These are phyloP conservation scores for Kodamaea anthophila DNA, from an alignment of 1,139 yeast genomes.

Conservation along the genomic window DNA sequence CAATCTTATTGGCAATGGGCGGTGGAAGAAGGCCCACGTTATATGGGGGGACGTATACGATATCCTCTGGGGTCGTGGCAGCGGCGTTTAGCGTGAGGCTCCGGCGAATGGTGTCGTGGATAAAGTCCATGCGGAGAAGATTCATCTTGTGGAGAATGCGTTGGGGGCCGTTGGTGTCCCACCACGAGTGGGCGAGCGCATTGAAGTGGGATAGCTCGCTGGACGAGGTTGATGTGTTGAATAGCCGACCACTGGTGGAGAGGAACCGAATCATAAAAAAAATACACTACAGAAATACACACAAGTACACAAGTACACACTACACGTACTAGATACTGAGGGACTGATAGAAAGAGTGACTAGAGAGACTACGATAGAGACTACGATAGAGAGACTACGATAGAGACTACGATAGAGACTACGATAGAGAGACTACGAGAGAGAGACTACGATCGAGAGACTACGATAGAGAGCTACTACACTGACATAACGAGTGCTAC, in stretches of 20 bases:
- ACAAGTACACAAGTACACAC: neutral
- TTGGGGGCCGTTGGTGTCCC: slow-evolving; percentile 94
- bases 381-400: too few species aligned
- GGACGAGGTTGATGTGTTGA: slow-evolving; percentile 28
- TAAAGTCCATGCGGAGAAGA: slow-evolving; percentile 79
- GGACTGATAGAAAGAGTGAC: too few species aligned
- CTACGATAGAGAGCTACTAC: too few species aligned
- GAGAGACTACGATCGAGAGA: too few species aligned
- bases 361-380: too few species aligned
- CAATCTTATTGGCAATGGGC: slow-evolving; percentile 41
- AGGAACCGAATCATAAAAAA: too few species aligned
- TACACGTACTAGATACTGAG: too few species aligned
- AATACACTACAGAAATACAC: neutral
- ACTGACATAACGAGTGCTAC: too few species aligned
- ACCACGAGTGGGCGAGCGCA: slow-evolving; percentile 84
- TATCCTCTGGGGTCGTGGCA: slow-evolving; percentile 33
- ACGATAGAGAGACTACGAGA: too few species aligned
- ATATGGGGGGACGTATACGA: slow-evolving; percentile 74
- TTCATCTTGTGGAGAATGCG: slow-evolving; percentile 94
- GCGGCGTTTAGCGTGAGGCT: slow-evolving; percentile 39
- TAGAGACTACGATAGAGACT: too few species aligned
- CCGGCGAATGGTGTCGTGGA: slow-evolving; percentile 51
- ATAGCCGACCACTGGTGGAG: slow-evolving; percentile 2
- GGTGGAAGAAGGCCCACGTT: slow-evolving; percentile 59
- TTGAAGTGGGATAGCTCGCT: slow-evolving; percentile 76